Percentiles rank a stretch among this genome's conserved stretches.
Evolutionary conservation across 192 early-diverging fungal genomes (phyloP).

Genomic region (Gamsiella multidivaricata): DNA sequence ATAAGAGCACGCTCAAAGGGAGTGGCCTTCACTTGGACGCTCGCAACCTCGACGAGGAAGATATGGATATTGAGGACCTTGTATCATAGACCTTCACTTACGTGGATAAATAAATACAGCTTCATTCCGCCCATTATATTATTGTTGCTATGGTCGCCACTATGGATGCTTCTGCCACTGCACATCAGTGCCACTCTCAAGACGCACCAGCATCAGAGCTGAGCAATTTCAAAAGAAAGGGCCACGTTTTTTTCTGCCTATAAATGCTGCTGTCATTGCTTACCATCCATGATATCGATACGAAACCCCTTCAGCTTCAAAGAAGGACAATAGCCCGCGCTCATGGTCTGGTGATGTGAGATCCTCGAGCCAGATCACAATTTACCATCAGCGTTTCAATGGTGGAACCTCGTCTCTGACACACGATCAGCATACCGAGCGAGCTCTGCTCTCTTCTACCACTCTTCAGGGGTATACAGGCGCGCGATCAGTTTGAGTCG

Average conservation of each 20-base stretch:
- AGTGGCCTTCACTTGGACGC: slow-evolving; percentile 4
- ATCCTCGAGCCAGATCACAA: slow-evolving; percentile 6
- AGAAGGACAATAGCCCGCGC: slow-evolving; percentile 1
- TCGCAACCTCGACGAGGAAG: slow-evolving; percentile 11
- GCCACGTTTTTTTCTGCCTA: slow-evolving; percentile 3
- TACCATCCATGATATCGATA: slow-evolving; percentile 10
- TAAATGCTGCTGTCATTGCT: not conserved
- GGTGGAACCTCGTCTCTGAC: not conserved
- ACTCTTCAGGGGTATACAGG: not conserved
- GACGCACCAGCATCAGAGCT: no score
- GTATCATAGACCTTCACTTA: slow-evolving; percentile 1
- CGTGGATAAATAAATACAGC: not conserved
- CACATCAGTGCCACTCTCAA: no score
- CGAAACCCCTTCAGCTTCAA: not conserved
- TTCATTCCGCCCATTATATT: not conserved
- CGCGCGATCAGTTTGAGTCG: slow-evolving; percentile 3
- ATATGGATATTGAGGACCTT: slow-evolving; percentile 43
- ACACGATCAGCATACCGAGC: not conserved
- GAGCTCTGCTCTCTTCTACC: slow-evolving; percentile 2
- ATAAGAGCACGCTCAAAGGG: not conserved
- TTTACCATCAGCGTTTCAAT: not conserved
- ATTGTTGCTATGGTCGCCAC: not conserved
- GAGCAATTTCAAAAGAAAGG: not conserved
- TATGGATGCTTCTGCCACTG: no score
- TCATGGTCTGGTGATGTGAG: not conserved